These are phyloP conservation scores for Neofusicoccum umdonicola DNA, from an alignment of 2,329 filamentous ascomycete genomes.

Conservation along the genomic window DNA sequence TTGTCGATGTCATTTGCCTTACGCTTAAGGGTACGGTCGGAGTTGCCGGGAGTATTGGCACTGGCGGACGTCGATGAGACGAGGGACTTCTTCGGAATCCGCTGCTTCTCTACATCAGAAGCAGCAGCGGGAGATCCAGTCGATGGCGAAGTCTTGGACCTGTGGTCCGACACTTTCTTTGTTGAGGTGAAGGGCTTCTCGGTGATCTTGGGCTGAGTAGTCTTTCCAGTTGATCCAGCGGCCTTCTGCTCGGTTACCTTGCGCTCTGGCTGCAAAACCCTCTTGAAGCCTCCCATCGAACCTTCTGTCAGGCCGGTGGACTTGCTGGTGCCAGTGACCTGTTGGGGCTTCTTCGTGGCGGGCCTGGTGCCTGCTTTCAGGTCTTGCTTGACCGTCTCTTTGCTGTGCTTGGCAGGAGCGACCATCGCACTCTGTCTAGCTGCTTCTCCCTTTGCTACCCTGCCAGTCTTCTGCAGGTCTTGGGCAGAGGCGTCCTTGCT, in stretches of 20 bases:
- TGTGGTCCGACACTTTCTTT: conserved; percentile 39
- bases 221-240: not conserved
- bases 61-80: conserved; percentile 31
- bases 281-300: not conserved
- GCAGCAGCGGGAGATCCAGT: conserved; percentile 62
- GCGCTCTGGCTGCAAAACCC: not conserved
- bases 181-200: conserved; percentile 11
- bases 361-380: conserved; percentile 15
- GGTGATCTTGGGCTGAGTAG: conserved; percentile 10
- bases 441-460: conserved; percentile 24
- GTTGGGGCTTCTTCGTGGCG: conserved; percentile 7
- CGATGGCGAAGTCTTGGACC: conserved; percentile 61
- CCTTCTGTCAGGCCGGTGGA: not conserved
- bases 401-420: conserved; percentile 21
- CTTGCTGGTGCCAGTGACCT: not conserved
- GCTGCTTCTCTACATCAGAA: conserved; percentile 54
- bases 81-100: conserved; percentile 39
- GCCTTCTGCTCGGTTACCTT: not conserved
- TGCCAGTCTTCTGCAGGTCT: conserved; percentile 42
- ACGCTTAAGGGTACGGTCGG: conserved; percentile 37
- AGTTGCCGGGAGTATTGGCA: conserved; percentile 27
- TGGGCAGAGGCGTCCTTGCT: conserved; percentile 29
- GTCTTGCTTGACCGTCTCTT: conserved; percentile 21
- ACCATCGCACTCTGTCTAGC: not conserved
- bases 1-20: conserved; percentile 42